A percentile compares a stretch with the other conserved stretches of the same genome.
Conservation (phyloP, 352 stramenopile species). For the Globisporangium mamillatum region DNA sequence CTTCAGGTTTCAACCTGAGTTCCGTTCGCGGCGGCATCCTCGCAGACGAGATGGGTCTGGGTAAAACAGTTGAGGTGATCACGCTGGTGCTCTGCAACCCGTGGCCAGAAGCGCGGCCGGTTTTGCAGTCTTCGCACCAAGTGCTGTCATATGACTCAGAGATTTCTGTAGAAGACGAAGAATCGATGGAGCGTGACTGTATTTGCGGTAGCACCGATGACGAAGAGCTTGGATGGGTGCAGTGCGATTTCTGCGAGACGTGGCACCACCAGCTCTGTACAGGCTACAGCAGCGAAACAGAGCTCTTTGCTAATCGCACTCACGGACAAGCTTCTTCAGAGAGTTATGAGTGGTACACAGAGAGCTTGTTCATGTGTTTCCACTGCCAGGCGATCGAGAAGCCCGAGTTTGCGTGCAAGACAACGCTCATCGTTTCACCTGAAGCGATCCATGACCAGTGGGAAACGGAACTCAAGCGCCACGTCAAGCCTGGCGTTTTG, state of each 20-base stretch:
- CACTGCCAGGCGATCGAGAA: conserved; percentile 48
- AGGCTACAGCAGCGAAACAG: conserved; percentile 23
- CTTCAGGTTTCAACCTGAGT: conserved; percentile 13
- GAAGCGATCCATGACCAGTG: conserved; percentile 90
- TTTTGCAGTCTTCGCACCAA: conserved; percentile 54
- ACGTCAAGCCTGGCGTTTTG: conserved; percentile 55
- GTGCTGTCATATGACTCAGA: conserved; percentile 3
- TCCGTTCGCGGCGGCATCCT: conserved; percentile 82
- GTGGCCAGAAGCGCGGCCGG: conserved; percentile 7
- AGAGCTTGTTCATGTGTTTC: conserved; percentile 55
- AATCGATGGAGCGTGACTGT: conserved; percentile 26
- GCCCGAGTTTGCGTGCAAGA: conserved; percentile 45
- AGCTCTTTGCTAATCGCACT: not conserved
- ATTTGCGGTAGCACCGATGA: conserved; percentile 47
- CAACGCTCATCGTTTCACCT: conserved; percentile 93
- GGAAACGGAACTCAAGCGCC: conserved; percentile 81
- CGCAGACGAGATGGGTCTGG: conserved; percentile 91
- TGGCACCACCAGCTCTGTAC: conserved; percentile 72
- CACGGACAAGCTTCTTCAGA: not conserved
- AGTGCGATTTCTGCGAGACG: conserved; percentile 47
- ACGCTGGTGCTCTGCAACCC: conserved; percentile 49
- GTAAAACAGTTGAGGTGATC: conserved; percentile 86
- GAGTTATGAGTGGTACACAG: conserved; percentile 6
- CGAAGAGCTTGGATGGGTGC: conserved; percentile 40
- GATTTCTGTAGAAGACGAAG: not conserved